Evolutionary conservation across 225 moss, liverwort and hornwort species (phyloP).

Genomic region (Polytrichum commune): DNA sequence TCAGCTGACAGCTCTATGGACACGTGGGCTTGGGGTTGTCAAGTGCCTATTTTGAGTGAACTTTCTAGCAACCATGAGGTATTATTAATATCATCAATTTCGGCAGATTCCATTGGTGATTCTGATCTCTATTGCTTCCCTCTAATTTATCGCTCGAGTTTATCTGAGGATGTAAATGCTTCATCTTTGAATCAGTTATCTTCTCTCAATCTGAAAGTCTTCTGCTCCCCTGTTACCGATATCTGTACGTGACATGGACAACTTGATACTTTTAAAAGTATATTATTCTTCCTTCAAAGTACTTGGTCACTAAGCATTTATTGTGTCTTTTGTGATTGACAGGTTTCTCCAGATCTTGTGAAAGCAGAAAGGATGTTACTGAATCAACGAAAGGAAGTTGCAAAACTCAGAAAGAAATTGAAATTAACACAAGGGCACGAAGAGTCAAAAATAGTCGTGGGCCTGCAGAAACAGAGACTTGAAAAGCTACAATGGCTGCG

Average conservation of each 20-base stretch:
- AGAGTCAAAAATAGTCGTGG: conserved; percentile 66
- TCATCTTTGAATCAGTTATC: no score
- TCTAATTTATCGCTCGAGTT: neutral
- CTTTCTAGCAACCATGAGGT: conserved; percentile 44
- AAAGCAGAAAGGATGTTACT: conserved; percentile 54
- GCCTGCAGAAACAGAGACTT: conserved; percentile 61
- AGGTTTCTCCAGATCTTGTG: conserved; percentile 60
- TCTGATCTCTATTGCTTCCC: neutral
- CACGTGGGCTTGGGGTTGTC: conserved; percentile 71
- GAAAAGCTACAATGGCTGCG: conserved; percentile 67
- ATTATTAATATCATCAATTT: neutral
- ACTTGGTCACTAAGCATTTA: no score
- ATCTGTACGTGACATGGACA: no score
- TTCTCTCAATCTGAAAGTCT: no score
- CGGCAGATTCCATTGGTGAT: conserved; percentile 2
- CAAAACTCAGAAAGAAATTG: conserved; percentile 65
- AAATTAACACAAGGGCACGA: conserved; percentile 73
- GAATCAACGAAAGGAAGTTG: conserved; percentile 64
- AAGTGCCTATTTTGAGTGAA: conserved; percentile 51
- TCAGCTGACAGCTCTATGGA: conserved; percentile 64
- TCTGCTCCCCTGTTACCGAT: no score
- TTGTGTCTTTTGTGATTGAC: conserved; percentile 1
- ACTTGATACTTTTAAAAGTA: no score
- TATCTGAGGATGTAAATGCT: no score
- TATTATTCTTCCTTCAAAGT: no score